phyloP scores from a whole-genome alignment of 805 yeast species.

The Saccharomycopsis amapae region DNA sequence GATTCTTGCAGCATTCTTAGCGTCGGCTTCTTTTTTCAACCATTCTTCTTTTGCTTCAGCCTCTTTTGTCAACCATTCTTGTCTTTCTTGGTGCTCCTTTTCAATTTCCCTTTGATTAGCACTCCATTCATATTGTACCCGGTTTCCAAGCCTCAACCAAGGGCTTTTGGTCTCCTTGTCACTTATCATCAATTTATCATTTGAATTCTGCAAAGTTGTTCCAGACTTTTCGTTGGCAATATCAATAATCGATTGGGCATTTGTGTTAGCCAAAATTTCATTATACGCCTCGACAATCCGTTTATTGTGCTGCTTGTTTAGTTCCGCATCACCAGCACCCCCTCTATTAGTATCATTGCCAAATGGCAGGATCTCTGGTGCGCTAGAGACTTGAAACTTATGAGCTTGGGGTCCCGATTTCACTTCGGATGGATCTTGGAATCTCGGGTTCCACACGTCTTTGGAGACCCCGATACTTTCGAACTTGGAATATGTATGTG shows the following conservation, averaged over 20 bases:
- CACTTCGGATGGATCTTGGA: conserved; percentile 9
- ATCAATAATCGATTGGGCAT: too few species aligned
- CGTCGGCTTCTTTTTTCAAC: not conserved
- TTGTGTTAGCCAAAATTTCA: not conserved
- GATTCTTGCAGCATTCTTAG: too few species aligned
- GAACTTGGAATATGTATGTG: conserved; percentile 13
- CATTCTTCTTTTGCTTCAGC: not conserved
- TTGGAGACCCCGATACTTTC: conserved; percentile 3
- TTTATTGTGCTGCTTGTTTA: conserved; percentile 12
- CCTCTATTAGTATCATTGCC: too few species aligned
- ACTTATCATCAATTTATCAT: too few species aligned
- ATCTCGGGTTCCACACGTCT: conserved; percentile 7
- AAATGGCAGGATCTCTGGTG: too few species aligned
- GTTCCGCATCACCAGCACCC: not conserved
- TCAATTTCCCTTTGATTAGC: not conserved
- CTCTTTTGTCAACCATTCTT: conserved; percentile 3
- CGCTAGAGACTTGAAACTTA: too few species aligned
- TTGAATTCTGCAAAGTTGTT: too few species aligned
- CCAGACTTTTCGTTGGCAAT: too few species aligned
- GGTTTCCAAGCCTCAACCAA: too few species aligned
- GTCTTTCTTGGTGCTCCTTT: conserved; percentile 6
- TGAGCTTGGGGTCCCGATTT: conserved; percentile 5
- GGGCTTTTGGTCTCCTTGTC: too few species aligned
- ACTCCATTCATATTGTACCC: too few species aligned
- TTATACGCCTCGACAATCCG: conserved; percentile 4